phyloP scores from a whole-genome alignment of 805 yeast genomes.

The Myxozyma neotropica region DNA sequence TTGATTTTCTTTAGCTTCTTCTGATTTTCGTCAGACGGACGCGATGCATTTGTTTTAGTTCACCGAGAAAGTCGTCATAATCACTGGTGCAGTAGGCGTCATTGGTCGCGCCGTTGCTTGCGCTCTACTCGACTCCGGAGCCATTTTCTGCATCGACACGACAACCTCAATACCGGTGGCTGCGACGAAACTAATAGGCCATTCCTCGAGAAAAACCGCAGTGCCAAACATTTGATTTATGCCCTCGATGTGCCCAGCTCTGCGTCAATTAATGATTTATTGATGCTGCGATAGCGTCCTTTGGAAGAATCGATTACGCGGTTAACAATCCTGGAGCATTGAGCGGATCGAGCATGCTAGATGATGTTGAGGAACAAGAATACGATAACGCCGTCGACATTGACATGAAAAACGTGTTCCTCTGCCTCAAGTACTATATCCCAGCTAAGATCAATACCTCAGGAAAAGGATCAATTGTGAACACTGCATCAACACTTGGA shows the following conservation, averaged over 20 bases:
- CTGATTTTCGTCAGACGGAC: too few species aligned
- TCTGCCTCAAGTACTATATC: slow-evolving; percentile 44
- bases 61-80: neutral
- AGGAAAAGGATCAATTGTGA: slow-evolving; percentile 41
- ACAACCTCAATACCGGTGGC: slow-evolving; percentile 5
- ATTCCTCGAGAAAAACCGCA: neutral
- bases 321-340: slow-evolving; percentile 87
- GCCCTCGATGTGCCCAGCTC: slow-evolving; percentile 32
- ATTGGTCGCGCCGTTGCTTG: slow-evolving; percentile 7
- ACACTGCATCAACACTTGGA: slow-evolving; percentile 46
- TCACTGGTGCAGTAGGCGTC: slow-evolving; percentile 9
- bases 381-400: slow-evolving; percentile 44
- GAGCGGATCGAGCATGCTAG: slow-evolving; percentile 41
- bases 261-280: slow-evolving; percentile 38
- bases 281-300: slow-evolving; percentile 59
- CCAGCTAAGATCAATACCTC: slow-evolving; percentile 39
- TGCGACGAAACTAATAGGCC: slow-evolving; percentile 3
- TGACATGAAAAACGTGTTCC: slow-evolving; percentile 44
- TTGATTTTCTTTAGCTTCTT: too few species aligned
- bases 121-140: neutral
- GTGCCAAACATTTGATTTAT: slow-evolving; percentile 36
- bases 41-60: neutral
- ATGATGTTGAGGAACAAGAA: slow-evolving; percentile 42
- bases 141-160: slow-evolving; percentile 3
- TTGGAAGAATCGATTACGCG: slow-evolving; percentile 79